Base-by-base conservation (phyloP, 805 yeast genomes). In the Candida stauntonica region DNA sequence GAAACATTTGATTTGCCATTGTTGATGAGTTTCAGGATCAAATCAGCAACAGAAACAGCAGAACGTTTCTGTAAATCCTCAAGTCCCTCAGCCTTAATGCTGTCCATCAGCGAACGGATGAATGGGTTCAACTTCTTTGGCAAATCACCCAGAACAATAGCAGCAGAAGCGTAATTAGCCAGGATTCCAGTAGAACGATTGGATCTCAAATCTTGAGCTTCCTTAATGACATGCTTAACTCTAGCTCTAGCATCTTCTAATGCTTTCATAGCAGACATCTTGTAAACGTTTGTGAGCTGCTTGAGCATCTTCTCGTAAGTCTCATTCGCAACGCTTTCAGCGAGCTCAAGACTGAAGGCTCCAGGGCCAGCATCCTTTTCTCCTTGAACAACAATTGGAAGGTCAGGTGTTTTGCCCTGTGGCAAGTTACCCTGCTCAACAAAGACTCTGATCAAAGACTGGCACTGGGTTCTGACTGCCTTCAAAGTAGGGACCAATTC, bases 341-440 rank as follows among this genome's bases (percentile, higher is more conserved):
- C 97, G 44, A 76, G 74, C 30, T 74, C 83, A 29, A 93, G 58
- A 13, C 87, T 76, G 62, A 93, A 93, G 0, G 97, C 98, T 51
- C 82, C 88, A 1, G 95, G 87, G 2, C 96, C 97, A 2, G 97
- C 95, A 43, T 86, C 95, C 1, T 78, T 70, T 56, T 93, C 98
- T 26, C 99, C 99, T 60, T 88, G 91, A 4, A 91, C 96, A 8
- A 89, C 79, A 5, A 88, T 80, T 0, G 99, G 93, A 15, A 93
- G 60, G 38, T 79, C 84, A 0, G 97, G 97, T 5, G 87, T 59
- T 55, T 81, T 82, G 16, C 73, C 67, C 11, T 77, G 73, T 1
- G 91, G 70, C 16, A 91, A 60, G 58, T 81, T 83, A 5, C 91
- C 96, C 23, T 70, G 75, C 35, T 81, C 87, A 28, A 79, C 75